Evolutionary conservation across 768 basidiomycete species (phyloP).

Genomic region (Pulveroboletus ravenelii): DNA sequence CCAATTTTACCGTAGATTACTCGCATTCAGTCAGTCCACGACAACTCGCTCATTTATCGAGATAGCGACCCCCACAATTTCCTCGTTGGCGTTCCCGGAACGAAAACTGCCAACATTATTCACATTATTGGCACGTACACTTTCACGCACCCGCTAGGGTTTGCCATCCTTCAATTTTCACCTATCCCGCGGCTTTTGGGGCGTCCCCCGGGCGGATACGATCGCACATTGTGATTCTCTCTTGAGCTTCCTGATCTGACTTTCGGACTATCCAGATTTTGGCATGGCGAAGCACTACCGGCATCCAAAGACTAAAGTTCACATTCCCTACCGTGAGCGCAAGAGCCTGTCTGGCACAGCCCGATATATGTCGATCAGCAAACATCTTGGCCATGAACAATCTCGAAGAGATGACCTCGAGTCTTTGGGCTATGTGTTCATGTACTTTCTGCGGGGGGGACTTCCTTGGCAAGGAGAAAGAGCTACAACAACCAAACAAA

Average conservation of each 20-base stretch:
- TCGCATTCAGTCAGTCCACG: constrained; percentile 95
- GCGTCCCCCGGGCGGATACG: background rate
- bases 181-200: constrained; percentile 1
- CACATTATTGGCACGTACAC: constrained; percentile 74
- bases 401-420: constrained; percentile 95
- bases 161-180: constrained; percentile 6
- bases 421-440: constrained; percentile 97
- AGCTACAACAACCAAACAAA: constrained; percentile 98
- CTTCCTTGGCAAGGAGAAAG: constrained; percentile 97
- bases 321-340: constrained; percentile 97
- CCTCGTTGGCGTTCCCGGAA: constrained; percentile 88
- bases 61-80: constrained; percentile 99
- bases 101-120: constrained; percentile 83
- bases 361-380: constrained; percentile 99
- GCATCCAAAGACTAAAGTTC: constrained; percentile 94
- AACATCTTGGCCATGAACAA: constrained; percentile 92
- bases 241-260: constrained; percentile 6
- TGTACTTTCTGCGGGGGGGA: constrained; percentile 97
- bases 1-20: constrained; percentile 60
- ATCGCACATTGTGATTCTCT: background rate
- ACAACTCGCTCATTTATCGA: constrained; percentile 96
- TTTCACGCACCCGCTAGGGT: constrained; percentile 3
- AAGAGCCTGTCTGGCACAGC: constrained; percentile 96
- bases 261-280: constrained; percentile 58
- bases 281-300: constrained; percentile 99